Percentiles rank a stretch among this genome's conserved stretches.
Evolutionary conservation across 495 filamentous ascomycete genomes (phyloP).

Genomic region (Penicillium taxi): DNA sequence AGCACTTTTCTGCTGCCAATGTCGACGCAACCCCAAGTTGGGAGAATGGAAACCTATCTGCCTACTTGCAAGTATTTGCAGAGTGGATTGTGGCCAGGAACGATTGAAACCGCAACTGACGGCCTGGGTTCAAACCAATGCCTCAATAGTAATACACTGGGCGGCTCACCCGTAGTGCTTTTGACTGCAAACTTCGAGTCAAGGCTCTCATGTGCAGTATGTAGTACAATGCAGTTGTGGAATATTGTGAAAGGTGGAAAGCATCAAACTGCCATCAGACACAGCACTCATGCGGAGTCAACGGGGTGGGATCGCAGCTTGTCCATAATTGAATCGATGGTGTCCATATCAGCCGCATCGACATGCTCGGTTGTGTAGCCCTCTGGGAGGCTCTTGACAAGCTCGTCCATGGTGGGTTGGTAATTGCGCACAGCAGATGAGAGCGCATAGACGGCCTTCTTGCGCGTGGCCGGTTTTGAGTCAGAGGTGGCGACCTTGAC

Average conservation of each 20-base stretch:
- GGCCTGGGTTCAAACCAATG: too few relatives aligned
- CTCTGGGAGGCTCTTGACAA: constrained; percentile 55
- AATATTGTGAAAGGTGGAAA: too few relatives aligned
- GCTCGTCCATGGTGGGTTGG: constrained; percentile 60
- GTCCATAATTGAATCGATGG: constrained; percentile 64
- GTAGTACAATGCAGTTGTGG: too few relatives aligned
- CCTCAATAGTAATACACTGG: not conserved
- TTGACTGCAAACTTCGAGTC: not conserved
- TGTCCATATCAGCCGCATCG: constrained; percentile 79
- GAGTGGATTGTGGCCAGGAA: too few relatives aligned
- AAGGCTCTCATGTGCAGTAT: not conserved
- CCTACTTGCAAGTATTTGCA: too few relatives aligned
- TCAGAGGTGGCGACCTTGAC: constrained; percentile 56
- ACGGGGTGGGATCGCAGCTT: constrained; percentile 49
- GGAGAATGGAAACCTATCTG: too few relatives aligned
- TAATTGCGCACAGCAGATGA: constrained; percentile 80
- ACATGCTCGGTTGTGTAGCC: constrained; percentile 52
- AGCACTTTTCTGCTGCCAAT: too few relatives aligned
- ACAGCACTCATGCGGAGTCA: constrained; percentile 20
- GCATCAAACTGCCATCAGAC: too few relatives aligned
- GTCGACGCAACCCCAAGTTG: too few relatives aligned
- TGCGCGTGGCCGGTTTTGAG: constrained; percentile 55
- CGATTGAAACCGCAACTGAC: too few relatives aligned
- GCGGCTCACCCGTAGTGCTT: not conserved
- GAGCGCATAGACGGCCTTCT: constrained; percentile 82